Conservation (phyloP, 495 filamentous ascomycete species). For the Neurospora hispaniola region DNA sequence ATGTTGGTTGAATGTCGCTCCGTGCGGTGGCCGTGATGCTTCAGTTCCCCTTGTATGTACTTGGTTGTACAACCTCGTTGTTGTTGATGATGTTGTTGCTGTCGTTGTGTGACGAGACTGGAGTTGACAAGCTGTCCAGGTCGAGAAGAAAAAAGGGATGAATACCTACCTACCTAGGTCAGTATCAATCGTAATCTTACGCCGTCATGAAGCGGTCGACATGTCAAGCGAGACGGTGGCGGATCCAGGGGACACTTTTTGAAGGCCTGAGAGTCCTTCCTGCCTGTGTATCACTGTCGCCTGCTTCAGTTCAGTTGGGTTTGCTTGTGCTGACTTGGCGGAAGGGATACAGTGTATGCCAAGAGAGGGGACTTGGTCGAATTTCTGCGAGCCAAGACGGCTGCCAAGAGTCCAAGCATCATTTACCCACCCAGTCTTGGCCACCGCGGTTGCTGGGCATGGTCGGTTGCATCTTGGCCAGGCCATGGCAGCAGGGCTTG, state of each 20-base stretch:
- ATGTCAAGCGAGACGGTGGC: not conserved
- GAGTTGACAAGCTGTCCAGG: not conserved
- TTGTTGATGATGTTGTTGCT: not conserved
- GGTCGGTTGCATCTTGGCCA: not conserved
- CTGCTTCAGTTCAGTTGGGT: not conserved
- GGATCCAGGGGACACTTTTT: not conserved
- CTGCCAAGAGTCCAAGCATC: not conserved
- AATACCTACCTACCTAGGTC: no score
- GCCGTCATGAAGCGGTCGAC: not conserved
- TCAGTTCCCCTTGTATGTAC: not conserved
- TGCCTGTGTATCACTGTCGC: no score
- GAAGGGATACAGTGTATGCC: not conserved
- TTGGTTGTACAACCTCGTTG: not conserved
- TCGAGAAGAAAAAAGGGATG: not conserved
- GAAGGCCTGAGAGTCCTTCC: not conserved
- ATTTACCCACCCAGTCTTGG: not conserved
- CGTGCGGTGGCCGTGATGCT: not conserved
- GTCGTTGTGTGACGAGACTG: not conserved
- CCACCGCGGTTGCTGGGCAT: not conserved
- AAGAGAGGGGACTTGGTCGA: not conserved
- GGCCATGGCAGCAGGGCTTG: not conserved
- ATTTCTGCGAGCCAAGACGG: not conserved
- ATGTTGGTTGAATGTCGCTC: not conserved
- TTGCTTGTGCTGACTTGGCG: not conserved
- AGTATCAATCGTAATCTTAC: not conserved